Evolutionary conservation across 176 grass and related monocot genomes (phyloP).

Genomic region (Carex kokanica): DNA sequence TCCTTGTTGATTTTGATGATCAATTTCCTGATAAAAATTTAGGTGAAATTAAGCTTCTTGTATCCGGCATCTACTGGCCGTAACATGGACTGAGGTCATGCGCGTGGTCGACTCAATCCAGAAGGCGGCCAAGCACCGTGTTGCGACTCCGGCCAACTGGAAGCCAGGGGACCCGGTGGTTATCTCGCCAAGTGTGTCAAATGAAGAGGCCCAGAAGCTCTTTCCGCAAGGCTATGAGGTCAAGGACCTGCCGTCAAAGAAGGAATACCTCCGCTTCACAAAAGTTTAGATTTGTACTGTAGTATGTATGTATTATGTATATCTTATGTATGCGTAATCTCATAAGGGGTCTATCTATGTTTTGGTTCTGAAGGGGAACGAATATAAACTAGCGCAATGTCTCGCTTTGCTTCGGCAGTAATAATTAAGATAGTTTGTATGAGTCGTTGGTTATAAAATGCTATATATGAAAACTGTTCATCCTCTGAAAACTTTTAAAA

Average conservation of each 20-base stretch:
- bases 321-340: background rate
- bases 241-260: constrained; percentile 59
- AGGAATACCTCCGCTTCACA: constrained; percentile 78
- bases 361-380: too few species aligned
- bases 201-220: constrained; percentile 63
- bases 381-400: too few species aligned
- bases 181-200: constrained; percentile 52
- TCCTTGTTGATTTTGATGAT: background rate
- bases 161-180: constrained; percentile 61
- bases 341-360: too few species aligned
- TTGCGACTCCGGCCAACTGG: constrained; percentile 86
- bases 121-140: constrained; percentile 48
- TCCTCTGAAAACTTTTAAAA: too few species aligned
- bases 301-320: background rate
- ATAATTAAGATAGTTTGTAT: too few species aligned
- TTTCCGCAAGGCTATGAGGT: constrained; percentile 56
- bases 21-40: background rate
- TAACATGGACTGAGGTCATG: constrained; percentile 89
- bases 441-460: too few species aligned
- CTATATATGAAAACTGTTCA: too few species aligned
- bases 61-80: constrained; percentile 66
- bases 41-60: constrained; percentile 81
- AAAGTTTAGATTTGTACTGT: constrained; percentile 33
- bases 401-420: too few species aligned
- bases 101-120: constrained; percentile 68